These are phyloP conservation scores for Cynanchum wilfordii DNA, from an alignment of 257 asterid genomes.

Conservation along the genomic window DNA sequence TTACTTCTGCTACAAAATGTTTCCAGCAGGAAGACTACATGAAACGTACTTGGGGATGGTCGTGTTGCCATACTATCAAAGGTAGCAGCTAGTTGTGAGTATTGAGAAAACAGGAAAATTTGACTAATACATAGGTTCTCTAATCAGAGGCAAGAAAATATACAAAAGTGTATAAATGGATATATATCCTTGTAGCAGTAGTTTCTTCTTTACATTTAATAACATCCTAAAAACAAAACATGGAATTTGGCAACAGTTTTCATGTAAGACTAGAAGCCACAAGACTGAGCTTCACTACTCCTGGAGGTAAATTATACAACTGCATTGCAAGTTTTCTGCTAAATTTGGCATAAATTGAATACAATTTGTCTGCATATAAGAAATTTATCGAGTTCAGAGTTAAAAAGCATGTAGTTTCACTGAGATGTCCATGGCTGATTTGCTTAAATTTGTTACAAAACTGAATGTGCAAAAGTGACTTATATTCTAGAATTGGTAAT, in stretches of 20 bases:
- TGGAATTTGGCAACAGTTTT: background rate
- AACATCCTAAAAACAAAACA: background rate
- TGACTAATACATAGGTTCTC: background rate
- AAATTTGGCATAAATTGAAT: background rate
- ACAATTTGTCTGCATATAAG: background rate
- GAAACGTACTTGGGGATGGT: background rate
- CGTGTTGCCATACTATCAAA: background rate
- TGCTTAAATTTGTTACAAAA: background rate
- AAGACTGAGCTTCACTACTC: background rate
- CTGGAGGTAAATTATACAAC: background rate
- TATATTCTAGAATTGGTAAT: background rate
- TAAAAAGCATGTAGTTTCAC: background rate
- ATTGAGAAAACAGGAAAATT: background rate
- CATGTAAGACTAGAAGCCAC: background rate
- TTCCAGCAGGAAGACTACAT: background rate
- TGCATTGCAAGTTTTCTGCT: background rate
- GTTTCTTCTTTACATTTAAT: background rate
- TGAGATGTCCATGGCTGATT: background rate
- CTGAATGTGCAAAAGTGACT: background rate
- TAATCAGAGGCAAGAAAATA: background rate
- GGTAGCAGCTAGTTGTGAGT: background rate
- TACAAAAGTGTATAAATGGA: background rate
- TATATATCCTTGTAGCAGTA: background rate
- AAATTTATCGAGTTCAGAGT: background rate
- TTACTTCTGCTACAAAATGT: background rate